Conservation (phyloP, 2,329 filamentous ascomycete genomes). For the Fragosphaeria purpurea region DNA sequence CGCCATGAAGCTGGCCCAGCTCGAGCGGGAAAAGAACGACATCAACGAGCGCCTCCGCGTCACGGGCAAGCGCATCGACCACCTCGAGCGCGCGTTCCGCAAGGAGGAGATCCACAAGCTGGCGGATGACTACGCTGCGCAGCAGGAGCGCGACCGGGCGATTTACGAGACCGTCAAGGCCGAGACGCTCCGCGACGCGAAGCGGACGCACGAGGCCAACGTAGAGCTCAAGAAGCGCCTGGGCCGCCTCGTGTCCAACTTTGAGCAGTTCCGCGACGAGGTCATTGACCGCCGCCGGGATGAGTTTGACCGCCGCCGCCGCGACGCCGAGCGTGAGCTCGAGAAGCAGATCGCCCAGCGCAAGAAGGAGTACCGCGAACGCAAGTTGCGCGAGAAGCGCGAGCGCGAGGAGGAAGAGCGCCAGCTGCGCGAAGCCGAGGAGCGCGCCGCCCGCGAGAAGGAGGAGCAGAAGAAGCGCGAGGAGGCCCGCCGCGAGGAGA, state of each 20-base stretch:
- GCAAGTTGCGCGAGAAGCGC: conserved; percentile 69
- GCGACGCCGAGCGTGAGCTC: conserved; percentile 83
- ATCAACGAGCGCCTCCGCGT: conserved; percentile 83
- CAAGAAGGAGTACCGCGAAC: conserved; percentile 80
- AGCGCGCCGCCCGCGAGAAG: conserved; percentile 69
- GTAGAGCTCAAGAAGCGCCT: conserved; percentile 92
- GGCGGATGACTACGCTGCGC: conserved; percentile 70
- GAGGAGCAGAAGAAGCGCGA: conserved; percentile 73
- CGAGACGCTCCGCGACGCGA: conserved; percentile 68
- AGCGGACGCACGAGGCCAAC: conserved; percentile 84
- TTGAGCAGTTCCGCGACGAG: conserved; percentile 72
- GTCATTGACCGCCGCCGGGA: conserved; percentile 82
- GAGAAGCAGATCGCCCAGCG: conserved; percentile 83
- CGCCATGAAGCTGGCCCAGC: conserved; percentile 86
- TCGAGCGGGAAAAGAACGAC: conserved; percentile 97
- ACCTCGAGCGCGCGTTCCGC: conserved; percentile 92
- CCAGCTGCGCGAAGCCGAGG: conserved; percentile 70
- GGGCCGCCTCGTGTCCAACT: conserved; percentile 69
- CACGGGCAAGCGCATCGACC: conserved; percentile 91
- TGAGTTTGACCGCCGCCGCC: conserved; percentile 91
- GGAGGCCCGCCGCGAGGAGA: conserved; percentile 65
- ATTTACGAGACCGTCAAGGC: conserved; percentile 71
- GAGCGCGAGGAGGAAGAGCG: conserved; percentile 80
- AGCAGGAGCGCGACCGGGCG: conserved; percentile 67
- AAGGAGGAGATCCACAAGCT: conserved; percentile 94